Evolutionary conservation across 2,329 filamentous ascomycete genomes (phyloP).

Genomic region (Calonectria hongkongensis): DNA sequence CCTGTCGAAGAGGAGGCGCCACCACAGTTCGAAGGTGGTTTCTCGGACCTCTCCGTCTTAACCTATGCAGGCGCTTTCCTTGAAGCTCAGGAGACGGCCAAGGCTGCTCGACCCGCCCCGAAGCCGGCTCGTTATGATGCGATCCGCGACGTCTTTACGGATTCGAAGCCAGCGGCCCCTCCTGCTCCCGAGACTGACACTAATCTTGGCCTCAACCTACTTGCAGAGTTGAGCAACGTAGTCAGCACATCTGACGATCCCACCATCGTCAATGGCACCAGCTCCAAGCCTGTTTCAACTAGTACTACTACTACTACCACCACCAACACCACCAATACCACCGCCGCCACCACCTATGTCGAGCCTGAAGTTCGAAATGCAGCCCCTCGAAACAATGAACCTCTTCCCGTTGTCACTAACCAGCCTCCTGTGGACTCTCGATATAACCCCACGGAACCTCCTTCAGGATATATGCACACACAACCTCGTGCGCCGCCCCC

Average conservation of each 20-base stretch:
- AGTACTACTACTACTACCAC: neutral
- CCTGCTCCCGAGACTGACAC: constrained; percentile 51
- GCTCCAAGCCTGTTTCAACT: constrained; percentile 10
- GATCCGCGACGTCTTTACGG: constrained; percentile 65
- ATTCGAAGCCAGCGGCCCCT: constrained; percentile 57
- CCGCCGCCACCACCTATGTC: neutral
- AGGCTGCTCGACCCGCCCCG: constrained; percentile 52
- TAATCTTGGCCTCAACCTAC: constrained; percentile 56
- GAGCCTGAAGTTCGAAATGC: constrained; percentile 46
- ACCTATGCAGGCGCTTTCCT: constrained; percentile 58
- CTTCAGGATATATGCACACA: constrained; percentile 51
- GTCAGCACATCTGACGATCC: constrained; percentile 53
- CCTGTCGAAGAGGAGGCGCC: constrained; percentile 49
- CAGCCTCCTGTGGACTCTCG: constrained; percentile 52
- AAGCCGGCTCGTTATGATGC: constrained; percentile 61
- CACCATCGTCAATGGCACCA: constrained; percentile 38
- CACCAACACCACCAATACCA: too few relatives aligned
- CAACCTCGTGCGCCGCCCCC: constrained; percentile 51
- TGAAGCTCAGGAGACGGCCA: constrained; percentile 54
- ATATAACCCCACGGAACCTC: constrained; percentile 51
- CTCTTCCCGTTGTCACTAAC: constrained; percentile 45
- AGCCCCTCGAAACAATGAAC: constrained; percentile 52
- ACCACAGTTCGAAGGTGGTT: constrained; percentile 51
- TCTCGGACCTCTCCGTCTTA: constrained; percentile 57
- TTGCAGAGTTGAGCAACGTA: constrained; percentile 61